These are phyloP conservation scores for Murraya paniculata DNA, from an alignment of 345 rosid species.

Conservation along the genomic window DNA sequence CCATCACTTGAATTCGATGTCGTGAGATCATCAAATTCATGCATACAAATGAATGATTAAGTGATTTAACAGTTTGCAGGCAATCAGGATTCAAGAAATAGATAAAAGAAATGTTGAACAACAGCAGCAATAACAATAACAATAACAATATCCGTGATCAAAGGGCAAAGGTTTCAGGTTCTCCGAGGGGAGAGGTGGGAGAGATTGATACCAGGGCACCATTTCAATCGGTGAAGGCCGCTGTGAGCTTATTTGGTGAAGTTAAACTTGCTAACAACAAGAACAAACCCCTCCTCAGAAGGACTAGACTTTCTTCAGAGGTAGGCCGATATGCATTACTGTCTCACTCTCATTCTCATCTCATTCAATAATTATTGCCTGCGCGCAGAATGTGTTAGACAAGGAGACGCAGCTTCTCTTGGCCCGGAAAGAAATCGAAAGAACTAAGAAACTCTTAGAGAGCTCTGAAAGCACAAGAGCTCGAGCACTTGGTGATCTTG, in stretches of 20 bases:
- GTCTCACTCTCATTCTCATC: too few relatives aligned
- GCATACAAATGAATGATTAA: too few relatives aligned
- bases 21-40: too few relatives aligned
- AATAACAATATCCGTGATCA: too few relatives aligned
- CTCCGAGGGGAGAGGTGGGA: slow-evolving; percentile 76
- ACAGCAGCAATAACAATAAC: too few relatives aligned
- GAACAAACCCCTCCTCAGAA: slow-evolving; percentile 36
- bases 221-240: slow-evolving; percentile 90
- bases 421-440: slow-evolving; percentile 40
- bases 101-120: too few relatives aligned
- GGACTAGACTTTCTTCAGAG: slow-evolving; percentile 45
- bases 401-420: slow-evolving; percentile 62
- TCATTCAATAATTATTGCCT: too few relatives aligned
- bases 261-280: slow-evolving; percentile 39
- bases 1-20: too few relatives aligned
- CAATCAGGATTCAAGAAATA: too few relatives aligned
- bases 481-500: slow-evolving; percentile 51
- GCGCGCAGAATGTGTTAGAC: slow-evolving; percentile 44
- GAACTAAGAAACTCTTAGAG: slow-evolving; percentile 43
- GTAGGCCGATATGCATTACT: slow-evolving; percentile 3
- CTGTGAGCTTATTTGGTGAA: slow-evolving; percentile 82
- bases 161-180: slow-evolving; percentile 20
- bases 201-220: slow-evolving; percentile 97
- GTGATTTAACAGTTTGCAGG: too few relatives aligned
- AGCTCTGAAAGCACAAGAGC: slow-evolving; percentile 39